Base-by-base conservation (phyloP, 176 grass and related monocot genomes). In the Leersia perrieri region DNA sequence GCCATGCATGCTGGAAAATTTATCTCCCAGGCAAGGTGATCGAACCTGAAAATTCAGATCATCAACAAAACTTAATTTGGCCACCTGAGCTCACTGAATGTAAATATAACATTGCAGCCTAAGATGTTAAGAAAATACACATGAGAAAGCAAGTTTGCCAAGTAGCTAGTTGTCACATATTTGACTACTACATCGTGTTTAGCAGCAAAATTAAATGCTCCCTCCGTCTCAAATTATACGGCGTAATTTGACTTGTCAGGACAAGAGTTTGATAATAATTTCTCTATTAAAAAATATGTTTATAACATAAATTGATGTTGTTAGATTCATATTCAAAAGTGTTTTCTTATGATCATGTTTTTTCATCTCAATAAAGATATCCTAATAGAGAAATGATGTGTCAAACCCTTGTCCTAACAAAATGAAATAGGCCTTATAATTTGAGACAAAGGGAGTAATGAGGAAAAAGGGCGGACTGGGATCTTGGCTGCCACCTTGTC, bases 1-100 rank as follows among this genome's bases (percentile, higher is more conserved):
- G 36, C 95, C 92, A 76, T 98, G 95, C 92, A 98, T 98, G 63
- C 90, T 95, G 14, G 95, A 93, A 90, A 98, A 98, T 49, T 98
- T 95, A 80, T 98, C 92, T 66, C 95, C 92, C 49, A 95, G 82
- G 69, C 90, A 93, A 30, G 95, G 95, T 28, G 88, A 88, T 68
- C 95, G 83, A 76, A 95, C 88, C 95, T 98, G 80, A 80, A 91
- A 80, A 87, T 64, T 63, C 44, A 72, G 28, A 63, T 80, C 72
- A 88, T 33, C 32, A 70, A 71, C 16, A 36, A 9, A 90, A 63
- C 16, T 39, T 84, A 39, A 67, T 69, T 72, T 49, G 60, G 66
- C 22, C 58, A 88, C 64, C 22, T 34, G 49, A 53, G 9, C 20
- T n/a, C 6, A 9, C 22, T 40, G 4, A 74, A 86, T 74, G 58